phyloP scores from a whole-genome alignment of 1,284 basidiomycete genomes.

The Heterobasidion irregulare region DNA sequence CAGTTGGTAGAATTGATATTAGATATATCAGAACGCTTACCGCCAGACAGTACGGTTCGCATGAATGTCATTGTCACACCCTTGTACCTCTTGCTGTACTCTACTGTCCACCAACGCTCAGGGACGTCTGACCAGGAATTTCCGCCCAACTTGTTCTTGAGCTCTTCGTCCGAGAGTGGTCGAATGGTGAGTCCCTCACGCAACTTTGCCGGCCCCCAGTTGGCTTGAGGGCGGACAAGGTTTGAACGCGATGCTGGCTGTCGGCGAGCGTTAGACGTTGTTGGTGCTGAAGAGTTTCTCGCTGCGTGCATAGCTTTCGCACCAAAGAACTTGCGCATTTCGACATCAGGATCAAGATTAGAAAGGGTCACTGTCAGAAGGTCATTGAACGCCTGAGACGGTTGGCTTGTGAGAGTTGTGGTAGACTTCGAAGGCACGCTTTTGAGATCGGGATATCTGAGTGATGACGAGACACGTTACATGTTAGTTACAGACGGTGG shows the following conservation, averaged over 20 bases:
- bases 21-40: conserved; percentile 29
- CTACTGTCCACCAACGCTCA: conserved; percentile 82
- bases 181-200: conserved; percentile 67
- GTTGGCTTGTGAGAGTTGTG: conserved; percentile 15
- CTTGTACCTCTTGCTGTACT: conserved; percentile 79
- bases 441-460: conserved; percentile 49
- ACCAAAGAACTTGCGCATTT: conserved; percentile 89
- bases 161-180: conserved; percentile 47
- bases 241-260: conserved; percentile 37
- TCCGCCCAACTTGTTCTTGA: conserved; percentile 31
- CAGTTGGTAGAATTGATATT: not conserved
- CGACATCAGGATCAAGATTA: conserved; percentile 80
- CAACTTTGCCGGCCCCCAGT: conserved; percentile 55
- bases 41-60: conserved; percentile 70
- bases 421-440: conserved; percentile 17
- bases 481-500: not conserved
- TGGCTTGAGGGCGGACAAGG: conserved; percentile 51
- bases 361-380: conserved; percentile 71
- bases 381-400: conserved; percentile 33
- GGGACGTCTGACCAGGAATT: conserved; percentile 35
- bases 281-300: conserved; percentile 31
- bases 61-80: conserved; percentile 76
- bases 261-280: conserved; percentile 10
- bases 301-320: conserved; percentile 71
- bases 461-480: not conserved